These are phyloP conservation scores for Gaultheria prostrata DNA, from an alignment of 148 eudicot species.

Conservation along the genomic window DNA sequence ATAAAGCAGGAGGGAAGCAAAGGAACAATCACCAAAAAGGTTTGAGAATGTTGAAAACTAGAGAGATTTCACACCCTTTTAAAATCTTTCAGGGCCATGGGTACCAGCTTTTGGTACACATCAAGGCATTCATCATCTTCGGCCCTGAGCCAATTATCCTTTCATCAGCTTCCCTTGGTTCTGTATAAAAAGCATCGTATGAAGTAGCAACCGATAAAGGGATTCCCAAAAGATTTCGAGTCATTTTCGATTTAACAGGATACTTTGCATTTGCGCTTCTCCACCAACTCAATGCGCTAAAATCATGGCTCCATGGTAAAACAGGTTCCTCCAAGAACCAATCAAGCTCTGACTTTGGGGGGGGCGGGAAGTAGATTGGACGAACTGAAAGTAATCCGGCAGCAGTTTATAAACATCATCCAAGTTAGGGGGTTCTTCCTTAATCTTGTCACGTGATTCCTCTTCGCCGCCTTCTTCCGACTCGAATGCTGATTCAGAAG, in stretches of 20 bases:
- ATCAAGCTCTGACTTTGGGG: constrained; percentile 1
- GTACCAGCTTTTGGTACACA: neutral
- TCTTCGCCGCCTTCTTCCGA: neutral
- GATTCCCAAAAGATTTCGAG: neutral
- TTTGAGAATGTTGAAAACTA: neutral
- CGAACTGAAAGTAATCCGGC: neutral
- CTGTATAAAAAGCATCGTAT: no score
- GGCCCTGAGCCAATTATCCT: neutral
- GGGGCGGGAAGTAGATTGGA: neutral
- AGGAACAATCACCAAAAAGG: neutral
- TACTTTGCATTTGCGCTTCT: neutral
- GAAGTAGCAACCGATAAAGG: constrained; percentile 14
- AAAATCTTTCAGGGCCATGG: constrained; percentile 2
- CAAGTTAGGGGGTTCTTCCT: neutral
- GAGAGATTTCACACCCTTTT: neutral
- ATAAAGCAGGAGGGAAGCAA: neutral
- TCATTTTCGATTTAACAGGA: constrained; percentile 10
- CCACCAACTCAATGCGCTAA: constrained; percentile 15
- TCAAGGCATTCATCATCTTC: neutral
- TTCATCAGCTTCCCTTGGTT: neutral
- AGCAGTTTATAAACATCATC: neutral
- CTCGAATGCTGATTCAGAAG: neutral
- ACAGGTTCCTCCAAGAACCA: constrained; percentile 16
- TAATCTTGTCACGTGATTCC: neutral
- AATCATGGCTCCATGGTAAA: neutral